Conservation (phyloP, 2,329 filamentous ascomycete genomes). For the Rutstroemia sp. region DNA sequence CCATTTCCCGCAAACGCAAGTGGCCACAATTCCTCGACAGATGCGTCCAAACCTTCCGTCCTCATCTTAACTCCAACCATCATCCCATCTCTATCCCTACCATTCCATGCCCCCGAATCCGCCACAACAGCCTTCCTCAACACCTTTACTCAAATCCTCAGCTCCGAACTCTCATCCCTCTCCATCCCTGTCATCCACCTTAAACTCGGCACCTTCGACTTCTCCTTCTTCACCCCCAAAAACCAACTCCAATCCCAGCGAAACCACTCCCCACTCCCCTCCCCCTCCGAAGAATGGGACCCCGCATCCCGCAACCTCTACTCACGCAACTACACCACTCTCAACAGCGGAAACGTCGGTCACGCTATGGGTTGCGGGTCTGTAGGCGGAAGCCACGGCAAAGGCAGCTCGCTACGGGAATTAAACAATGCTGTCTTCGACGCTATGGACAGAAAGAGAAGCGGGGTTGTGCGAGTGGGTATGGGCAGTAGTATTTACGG, state of each 20-base stretch:
- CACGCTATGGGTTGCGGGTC: conserved; percentile 27
- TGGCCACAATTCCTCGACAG: conserved; percentile 23
- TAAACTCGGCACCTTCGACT: conserved; percentile 86
- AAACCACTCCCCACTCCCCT: conserved; percentile 23
- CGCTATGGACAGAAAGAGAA: conserved; percentile 53
- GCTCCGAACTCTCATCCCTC: conserved; percentile 69
- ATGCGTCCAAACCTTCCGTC: conserved; percentile 53
- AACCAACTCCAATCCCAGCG: conserved; percentile 26
- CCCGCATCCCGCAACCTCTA: conserved; percentile 53
- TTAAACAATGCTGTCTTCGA: conserved; percentile 88
- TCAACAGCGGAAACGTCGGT: conserved; percentile 30
- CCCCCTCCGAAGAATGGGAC: conserved; percentile 41
- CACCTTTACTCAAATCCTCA: conserved; percentile 74
- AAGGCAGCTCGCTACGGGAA: conserved; percentile 59
- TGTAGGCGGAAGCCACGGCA: conserved; percentile 36
- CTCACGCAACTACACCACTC: conserved; percentile 53
- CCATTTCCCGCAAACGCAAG: conserved; percentile 31
- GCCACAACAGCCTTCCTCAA: conserved; percentile 80
- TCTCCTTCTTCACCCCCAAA: conserved; percentile 56
- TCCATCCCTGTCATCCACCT: conserved; percentile 77
- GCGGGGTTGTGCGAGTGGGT: conserved; percentile 67
- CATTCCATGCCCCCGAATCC: conserved; percentile 79
- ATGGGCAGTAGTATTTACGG: conserved; percentile 79
- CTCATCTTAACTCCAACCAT: conserved; percentile 74
- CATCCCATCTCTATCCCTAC: conserved; percentile 69